These are phyloP conservation scores for Chalciporus sp. DNA, from an alignment of 1,284 basidiomycete species.

Conservation along the genomic window DNA sequence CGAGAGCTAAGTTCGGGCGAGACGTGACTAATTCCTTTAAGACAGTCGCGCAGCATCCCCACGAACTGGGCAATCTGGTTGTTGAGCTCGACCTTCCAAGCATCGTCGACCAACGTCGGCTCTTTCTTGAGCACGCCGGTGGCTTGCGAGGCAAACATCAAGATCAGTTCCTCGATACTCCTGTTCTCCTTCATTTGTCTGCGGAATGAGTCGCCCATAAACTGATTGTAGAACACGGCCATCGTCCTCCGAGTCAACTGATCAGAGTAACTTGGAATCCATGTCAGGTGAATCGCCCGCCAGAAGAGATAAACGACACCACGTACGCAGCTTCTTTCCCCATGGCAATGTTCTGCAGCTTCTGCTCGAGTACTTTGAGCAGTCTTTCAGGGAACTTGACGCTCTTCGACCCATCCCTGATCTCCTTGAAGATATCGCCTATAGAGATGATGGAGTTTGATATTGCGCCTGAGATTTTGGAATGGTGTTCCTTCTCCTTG, in stretches of 20 bases:
- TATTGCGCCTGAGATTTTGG: constrained; percentile 63
- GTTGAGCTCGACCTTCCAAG: constrained; percentile 92
- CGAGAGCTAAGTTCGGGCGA: constrained; percentile 82
- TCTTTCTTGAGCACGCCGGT: constrained; percentile 86
- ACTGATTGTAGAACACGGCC: constrained; percentile 89
- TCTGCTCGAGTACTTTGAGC: constrained; percentile 84
- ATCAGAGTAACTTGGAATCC: constrained; percentile 71
- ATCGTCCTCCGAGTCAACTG: constrained; percentile 85
- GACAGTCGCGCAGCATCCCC: constrained; percentile 79
- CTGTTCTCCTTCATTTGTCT: constrained; percentile 93
- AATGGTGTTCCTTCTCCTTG: constrained; percentile 63
- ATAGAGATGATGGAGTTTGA: constrained; percentile 77
- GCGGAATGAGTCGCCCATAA: constrained; percentile 82
- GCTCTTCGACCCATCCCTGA: constrained; percentile 74
- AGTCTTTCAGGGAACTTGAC: constrained; percentile 93
- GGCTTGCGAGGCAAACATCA: constrained; percentile 92
- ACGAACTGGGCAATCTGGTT: constrained; percentile 89
- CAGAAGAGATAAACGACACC: constrained; percentile 5
- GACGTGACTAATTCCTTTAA: constrained; percentile 73
- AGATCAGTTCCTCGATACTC: constrained; percentile 95
- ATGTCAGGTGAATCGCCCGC: constrained; percentile 8
- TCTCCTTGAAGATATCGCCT: constrained; percentile 81
- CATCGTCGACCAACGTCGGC: constrained; percentile 70
- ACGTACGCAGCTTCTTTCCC: constrained; percentile 85
- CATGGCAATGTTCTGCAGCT: constrained; percentile 88